Conservation (phyloP, 1,139 yeast genomes). For the Pneumocystis carinii region DNA sequence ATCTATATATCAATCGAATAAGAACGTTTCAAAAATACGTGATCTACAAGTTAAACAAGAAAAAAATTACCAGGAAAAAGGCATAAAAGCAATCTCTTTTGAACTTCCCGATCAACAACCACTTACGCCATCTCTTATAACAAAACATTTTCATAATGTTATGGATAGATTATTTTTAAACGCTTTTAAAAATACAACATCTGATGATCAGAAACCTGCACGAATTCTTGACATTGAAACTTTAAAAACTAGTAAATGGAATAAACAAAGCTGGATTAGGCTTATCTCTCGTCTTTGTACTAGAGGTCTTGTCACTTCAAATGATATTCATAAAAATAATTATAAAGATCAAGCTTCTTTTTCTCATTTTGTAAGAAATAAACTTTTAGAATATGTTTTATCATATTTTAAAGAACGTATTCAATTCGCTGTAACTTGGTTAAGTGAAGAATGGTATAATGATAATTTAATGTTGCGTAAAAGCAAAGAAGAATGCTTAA, state of each 20-base stretch:
- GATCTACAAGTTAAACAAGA: not conserved
- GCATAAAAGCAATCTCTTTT: conserved; percentile 2
- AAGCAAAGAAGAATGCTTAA: not conserved
- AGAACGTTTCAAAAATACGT: not conserved
- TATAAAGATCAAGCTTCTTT: conserved; percentile 23
- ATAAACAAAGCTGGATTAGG: conserved; percentile 47
- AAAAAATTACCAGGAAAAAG: not conserved
- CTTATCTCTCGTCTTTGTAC: conserved; percentile 67
- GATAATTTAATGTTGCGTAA: conserved; percentile 31
- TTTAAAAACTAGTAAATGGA: conserved; percentile 10
- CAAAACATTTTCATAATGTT: conserved; percentile 9
- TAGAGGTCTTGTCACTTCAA: conserved; percentile 41
- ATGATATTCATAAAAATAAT: conserved; percentile 2
- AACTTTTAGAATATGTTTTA: conserved; percentile 58
- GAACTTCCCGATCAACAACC: conserved; percentile 8
- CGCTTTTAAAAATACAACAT: conserved; percentile 1
- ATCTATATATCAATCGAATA: conserved; percentile 1
- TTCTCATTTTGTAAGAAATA: conserved; percentile 49
- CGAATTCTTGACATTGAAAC: conserved; percentile 5
- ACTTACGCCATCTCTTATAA: conserved; percentile 9
- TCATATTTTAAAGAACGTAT: conserved; percentile 58
- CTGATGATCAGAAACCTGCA: not conserved
- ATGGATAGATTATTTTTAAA: not conserved
- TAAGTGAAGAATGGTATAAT: conserved; percentile 84
- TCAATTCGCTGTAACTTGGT: conserved; percentile 78